Evolutionary conservation across 768 basidiomycete species (phyloP), one percentile per base, ranked within the genome.

Genomic region (Gymnopilus dilepis): DNA sequence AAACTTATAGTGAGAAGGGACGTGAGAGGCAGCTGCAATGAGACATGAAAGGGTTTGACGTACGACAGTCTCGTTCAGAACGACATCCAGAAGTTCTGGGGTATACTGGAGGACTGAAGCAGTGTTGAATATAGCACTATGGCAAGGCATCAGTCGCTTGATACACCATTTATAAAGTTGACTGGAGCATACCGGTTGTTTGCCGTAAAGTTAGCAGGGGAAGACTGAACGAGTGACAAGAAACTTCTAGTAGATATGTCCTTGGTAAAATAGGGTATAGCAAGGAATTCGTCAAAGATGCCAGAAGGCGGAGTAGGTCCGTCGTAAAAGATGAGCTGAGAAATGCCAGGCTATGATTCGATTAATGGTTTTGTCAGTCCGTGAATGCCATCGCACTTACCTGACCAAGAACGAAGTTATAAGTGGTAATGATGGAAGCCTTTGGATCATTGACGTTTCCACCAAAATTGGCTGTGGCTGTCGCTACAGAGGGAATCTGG

Each of bases 271-370:
- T 64, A 56, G 2, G 81, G 80, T 34, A 86, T 82, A 1, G 74
- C 73, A 22, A 85, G 63, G 70, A 84, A 84, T 8, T 76, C 77
- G 59, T 86, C 84, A 61, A 86, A 86, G 26, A 84, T 78, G 0
- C 82, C 84, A 0, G 63, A 59, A 0, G 84, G 85, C 0, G 78
- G 79, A 0, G 69, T 76, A 13, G 87, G 86, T 0, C 64, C 82
- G 65, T 89, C 83, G 64, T 90, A 89, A 71, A 89, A 90, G 22
- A 89, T 54, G 3, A 84, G 56, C 7, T 73, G 67, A 2, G 68
- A 69, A 6, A 78, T 67, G 12, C 54, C 56, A 45, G 58, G 63
- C 69, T 65, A 56, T n/a, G n/a, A n/a, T n/a, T n/a, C n/a, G n/a
- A n/a, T n/a, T n/a, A n/a, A n/a, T n/a, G n/a, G n/a, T n/a, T n/a